phyloP scores from a whole-genome alignment of 306 rosid species.

The Gleditsia sinensis region DNA sequence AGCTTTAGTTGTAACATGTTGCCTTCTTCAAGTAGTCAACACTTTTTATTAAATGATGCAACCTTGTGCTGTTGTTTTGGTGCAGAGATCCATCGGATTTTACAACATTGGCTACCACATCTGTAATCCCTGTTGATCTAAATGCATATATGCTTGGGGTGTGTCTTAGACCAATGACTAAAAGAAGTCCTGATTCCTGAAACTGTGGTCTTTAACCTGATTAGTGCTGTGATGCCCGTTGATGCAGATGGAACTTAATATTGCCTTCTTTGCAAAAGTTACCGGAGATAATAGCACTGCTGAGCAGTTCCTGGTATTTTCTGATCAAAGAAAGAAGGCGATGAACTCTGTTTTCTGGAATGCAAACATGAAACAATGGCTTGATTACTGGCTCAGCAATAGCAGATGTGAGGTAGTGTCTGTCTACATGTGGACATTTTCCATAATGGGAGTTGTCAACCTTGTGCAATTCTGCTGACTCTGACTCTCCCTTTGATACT shows the following conservation, averaged over 20 bases:
- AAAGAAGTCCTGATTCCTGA: slow-evolving; percentile 11
- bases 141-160: slow-evolving; percentile 80
- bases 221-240: slow-evolving; percentile 23
- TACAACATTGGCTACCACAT: slow-evolving; percentile 80
- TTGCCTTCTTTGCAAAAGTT: slow-evolving; percentile 70
- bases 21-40: slow-evolving; percentile 1
- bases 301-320: slow-evolving; percentile 48
- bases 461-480: slow-evolving; percentile 29
- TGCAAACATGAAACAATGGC: slow-evolving; percentile 71
- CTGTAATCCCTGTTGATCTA: slow-evolving; percentile 83
- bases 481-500: slow-evolving; percentile 27
- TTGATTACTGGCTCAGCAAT: slow-evolving; percentile 77
- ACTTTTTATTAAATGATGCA: slow-evolving; percentile 1
- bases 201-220: slow-evolving; percentile 26
- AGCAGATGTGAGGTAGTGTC: slow-evolving; percentile 41
- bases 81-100: slow-evolving; percentile 70
- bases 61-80: slow-evolving; percentile 28
- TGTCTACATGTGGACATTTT: slow-evolving; percentile 15
- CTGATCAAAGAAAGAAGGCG: slow-evolving; percentile 66
- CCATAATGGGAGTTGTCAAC: slow-evolving; percentile 6
- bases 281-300: slow-evolving; percentile 56
- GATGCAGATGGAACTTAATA: slow-evolving; percentile 84
- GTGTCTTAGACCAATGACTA: slow-evolving; percentile 29
- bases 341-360: slow-evolving; percentile 78
- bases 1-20: slow-evolving; percentile 1